phyloP scores from a whole-genome alignment of 805 yeast species.

The Saccharomycopsis sp. region DNA sequence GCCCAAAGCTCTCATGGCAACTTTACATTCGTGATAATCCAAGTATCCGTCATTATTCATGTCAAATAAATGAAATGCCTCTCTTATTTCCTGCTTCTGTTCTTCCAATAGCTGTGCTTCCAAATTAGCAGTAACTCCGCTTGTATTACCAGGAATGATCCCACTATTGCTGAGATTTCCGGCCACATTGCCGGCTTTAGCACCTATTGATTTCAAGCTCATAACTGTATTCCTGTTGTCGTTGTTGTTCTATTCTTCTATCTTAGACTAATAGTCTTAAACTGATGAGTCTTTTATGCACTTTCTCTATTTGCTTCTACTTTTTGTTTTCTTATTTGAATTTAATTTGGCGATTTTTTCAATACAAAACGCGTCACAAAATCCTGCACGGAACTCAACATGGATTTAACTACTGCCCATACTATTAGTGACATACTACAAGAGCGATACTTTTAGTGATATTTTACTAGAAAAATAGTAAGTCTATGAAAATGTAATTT shows the following conservation, averaged over 20 bases:
- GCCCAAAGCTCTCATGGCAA: conserved; percentile 90
- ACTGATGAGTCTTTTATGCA: too few species aligned
- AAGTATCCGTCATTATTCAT: conserved; percentile 85
- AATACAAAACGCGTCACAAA: not conserved
- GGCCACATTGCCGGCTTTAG: not conserved
- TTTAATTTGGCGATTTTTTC: not conserved
- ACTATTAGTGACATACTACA: not conserved
- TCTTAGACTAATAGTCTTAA: too few species aligned
- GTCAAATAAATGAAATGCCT: conserved; percentile 88
- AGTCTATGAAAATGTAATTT: too few species aligned
- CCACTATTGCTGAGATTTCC: not conserved
- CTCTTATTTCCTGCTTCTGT: conserved; percentile 85
- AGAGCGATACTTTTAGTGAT: too few species aligned
- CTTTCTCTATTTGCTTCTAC: too few species aligned
- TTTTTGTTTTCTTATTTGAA: not conserved
- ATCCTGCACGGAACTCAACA: not conserved
- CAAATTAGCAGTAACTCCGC: not conserved
- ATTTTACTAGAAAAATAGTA: too few species aligned
- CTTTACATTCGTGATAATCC: conserved; percentile 90
- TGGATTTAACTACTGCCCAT: not conserved
- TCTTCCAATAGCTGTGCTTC: conserved; percentile 65
- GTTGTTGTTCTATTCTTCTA: too few species aligned
- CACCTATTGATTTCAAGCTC: not conserved
- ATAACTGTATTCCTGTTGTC: not conserved
- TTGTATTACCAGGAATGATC: not conserved